Base-by-base conservation (phyloP, 2,329 filamentous ascomycete species). In the Paracoccidioides brasiliensis region DNA sequence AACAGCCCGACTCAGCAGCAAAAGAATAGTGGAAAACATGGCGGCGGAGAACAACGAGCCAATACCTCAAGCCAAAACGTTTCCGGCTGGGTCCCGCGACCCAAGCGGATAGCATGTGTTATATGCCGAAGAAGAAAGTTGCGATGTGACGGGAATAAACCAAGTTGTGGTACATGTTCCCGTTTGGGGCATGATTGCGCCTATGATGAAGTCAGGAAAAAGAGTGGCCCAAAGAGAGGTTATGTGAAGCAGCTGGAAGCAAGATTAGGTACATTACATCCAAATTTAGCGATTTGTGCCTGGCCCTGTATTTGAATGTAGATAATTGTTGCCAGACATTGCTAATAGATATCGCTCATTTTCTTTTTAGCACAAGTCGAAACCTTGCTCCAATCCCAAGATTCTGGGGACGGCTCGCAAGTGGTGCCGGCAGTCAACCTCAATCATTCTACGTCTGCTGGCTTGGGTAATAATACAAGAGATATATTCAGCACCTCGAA, bases 231-330 rank as follows among this genome's bases (percentile, higher is more conserved):
- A 2, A 95, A 95, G 76, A 80, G 90, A 67, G 90, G 90, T 64
- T 95, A 96, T 68, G 90, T 95, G 59, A 95, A 95, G 76, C 85
- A 90, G 57, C 74, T 97, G 63, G 93, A 97, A 72, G 90, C 94
- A 69, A 82, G 93, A 69, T 74, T 98, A 66, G 90, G 90, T 95
- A 78, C 74, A 86, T 22, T 74, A 57, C 52, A 56, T 51, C 32
- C 46, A 28, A n/a, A 22, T 49, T 38, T 3, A 7, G 14, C 12
- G 33, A n/a, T 14, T 9, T 48, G 30, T 44, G n/a, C 55, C 48
- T 48, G 51, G 49, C 40, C 49, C 46, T 5, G n/a, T 41, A 12
- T 52, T 28, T n/a, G 6, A 33, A n/a, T 28, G 7, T 14, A 41
- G 37, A 9, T 22, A 35, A 12, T 3, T 37, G 44, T 15, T n/a